Evolutionary conservation across 2,329 filamentous ascomycete species (phyloP).

Genomic region (Botrytis squamosa): DNA sequence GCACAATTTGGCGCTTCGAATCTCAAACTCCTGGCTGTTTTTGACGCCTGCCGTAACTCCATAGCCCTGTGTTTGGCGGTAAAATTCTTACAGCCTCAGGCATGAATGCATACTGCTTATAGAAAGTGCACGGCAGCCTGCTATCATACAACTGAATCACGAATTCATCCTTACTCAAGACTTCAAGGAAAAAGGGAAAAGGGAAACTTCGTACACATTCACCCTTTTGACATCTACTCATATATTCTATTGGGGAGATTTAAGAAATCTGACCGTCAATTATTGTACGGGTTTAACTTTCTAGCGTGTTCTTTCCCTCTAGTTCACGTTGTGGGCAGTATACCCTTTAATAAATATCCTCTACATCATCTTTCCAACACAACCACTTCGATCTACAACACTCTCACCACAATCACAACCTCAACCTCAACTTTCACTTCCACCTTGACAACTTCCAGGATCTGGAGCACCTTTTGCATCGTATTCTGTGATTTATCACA

Average conservation of each 20-base stretch:
- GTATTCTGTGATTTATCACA: slow-evolving; percentile 8
- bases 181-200: neutral
- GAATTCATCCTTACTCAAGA: slow-evolving; percentile 1
- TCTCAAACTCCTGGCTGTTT: neutral
- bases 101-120: neutral
- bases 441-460: neutral
- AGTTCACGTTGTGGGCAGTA: slow-evolving; percentile 1
- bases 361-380: slow-evolving; percentile 16
- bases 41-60: neutral
- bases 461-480: neutral
- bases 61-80: neutral
- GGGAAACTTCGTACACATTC: neutral
- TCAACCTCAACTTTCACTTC: neutral
- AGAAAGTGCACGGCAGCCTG: slow-evolving; percentile 2
- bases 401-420: no score
- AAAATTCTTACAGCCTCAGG: neutral
- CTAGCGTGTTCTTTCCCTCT: neutral
- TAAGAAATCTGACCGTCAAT: neutral
- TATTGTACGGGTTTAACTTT: neutral
- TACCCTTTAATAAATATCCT: slow-evolving; percentile 4
- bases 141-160: neutral
- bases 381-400: slow-evolving; percentile 1
- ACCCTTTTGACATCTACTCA: neutral
- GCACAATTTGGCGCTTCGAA: neutral
- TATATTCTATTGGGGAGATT: neutral